Conservation (phyloP, 805 yeast genomes). For the Geotrichum ghanense region DNA sequence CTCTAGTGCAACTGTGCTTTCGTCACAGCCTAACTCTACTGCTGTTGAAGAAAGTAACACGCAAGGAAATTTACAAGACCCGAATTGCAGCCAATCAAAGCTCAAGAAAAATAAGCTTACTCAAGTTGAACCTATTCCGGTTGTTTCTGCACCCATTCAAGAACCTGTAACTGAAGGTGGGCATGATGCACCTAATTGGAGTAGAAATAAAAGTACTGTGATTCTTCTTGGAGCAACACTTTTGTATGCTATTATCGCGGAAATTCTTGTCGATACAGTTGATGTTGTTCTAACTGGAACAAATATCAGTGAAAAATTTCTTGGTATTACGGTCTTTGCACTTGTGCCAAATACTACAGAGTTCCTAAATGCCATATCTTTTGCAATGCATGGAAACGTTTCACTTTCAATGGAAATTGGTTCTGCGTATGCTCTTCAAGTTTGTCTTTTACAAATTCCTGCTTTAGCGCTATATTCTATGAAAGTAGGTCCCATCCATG, state of each 20-base stretch:
- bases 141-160: neutral
- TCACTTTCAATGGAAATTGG: constrained; percentile 97
- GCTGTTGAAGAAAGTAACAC: neutral
- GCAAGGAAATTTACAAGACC: neutral
- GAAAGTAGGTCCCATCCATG: neutral
- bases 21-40: neutral
- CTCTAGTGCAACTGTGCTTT: neutral
- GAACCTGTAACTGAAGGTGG: constrained; percentile 37
- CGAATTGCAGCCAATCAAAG: neutral
- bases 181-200: constrained; percentile 97
- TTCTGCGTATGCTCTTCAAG: constrained; percentile 93
- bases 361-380: constrained; percentile 90
- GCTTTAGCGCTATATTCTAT: constrained; percentile 55
- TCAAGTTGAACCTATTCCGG: constrained; percentile 12
- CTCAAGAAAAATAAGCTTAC: neutral
- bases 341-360: constrained; percentile 95
- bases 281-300: constrained; percentile 70
- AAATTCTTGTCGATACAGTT: constrained; percentile 83
- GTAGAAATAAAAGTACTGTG: constrained; percentile 68
- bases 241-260: constrained; percentile 87
- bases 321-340: constrained; percentile 92
- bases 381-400: constrained; percentile 92
- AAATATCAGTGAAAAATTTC: constrained; percentile 81
- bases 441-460: constrained; percentile 87
- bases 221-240: constrained; percentile 77